Conservation (phyloP, 2,329 filamentous ascomycete species). For the Alternaria infectoria region DNA sequence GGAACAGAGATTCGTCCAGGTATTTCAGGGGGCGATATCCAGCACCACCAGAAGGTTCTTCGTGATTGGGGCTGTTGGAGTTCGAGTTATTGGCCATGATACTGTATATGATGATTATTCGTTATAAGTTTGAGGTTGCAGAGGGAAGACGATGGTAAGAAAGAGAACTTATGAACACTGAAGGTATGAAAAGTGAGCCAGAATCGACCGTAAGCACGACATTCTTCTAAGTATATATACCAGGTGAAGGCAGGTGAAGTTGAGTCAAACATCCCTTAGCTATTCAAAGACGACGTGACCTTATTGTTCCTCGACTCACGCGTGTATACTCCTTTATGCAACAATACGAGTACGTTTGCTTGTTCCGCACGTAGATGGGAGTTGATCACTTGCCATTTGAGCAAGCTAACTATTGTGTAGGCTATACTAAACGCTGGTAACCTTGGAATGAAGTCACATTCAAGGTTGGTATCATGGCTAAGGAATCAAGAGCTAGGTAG, state of each 20-base stretch:
- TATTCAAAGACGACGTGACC: background rate
- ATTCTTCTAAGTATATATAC: background rate
- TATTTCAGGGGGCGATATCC: background rate
- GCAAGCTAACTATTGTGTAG: background rate
- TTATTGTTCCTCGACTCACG: background rate
- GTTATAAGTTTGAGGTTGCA: background rate
- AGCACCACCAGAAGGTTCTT: background rate
- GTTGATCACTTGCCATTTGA: background rate
- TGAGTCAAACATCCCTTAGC: background rate
- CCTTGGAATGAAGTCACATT: background rate
- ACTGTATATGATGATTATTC: background rate
- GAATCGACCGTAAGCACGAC: background rate
- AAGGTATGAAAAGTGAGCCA: background rate
- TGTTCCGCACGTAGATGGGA: background rate
- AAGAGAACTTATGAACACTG: background rate
- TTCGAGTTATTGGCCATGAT: background rate
- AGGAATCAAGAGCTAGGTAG: background rate
- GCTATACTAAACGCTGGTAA: background rate
- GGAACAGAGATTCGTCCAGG: constrained; percentile 2
- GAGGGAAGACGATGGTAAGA: background rate
- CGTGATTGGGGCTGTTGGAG: background rate
- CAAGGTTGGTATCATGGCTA: background rate
- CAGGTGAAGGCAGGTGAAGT: background rate
- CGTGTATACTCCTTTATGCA: background rate
- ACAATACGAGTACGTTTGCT: background rate